Conservation (phyloP, 441 rosid species). For the Flueggea neowawraea region DNA sequence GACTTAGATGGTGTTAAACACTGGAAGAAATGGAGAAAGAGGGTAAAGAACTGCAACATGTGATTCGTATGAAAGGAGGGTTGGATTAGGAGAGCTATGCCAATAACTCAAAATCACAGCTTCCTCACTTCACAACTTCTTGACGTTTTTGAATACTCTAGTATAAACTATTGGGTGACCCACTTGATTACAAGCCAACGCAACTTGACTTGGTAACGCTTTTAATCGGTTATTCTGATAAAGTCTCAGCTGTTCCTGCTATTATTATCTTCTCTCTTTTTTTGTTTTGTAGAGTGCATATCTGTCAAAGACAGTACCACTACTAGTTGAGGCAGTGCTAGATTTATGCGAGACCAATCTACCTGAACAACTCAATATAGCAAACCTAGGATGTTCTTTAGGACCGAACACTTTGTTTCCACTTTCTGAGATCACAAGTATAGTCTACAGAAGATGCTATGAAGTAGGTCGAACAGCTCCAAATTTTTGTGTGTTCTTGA, state of each 20-base stretch:
- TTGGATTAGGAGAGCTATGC: conserved; percentile 25
- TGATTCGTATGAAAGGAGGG: conserved; percentile 26
- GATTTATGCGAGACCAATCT: conserved; percentile 21
- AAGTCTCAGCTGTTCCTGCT: too few relatives aligned
- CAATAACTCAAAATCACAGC: conserved; percentile 20
- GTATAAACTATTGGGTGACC: too few relatives aligned
- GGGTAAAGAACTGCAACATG: conserved; percentile 10
- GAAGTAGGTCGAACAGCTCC: conserved; percentile 20
- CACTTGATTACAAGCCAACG: neutral
- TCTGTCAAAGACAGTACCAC: conserved; percentile 21
- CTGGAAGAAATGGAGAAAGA: conserved; percentile 1
- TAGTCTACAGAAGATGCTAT: conserved; percentile 11
- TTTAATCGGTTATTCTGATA: too few relatives aligned
- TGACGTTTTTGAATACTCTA: neutral
- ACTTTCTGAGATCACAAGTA: conserved; percentile 14
- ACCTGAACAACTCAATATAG: conserved; percentile 17
- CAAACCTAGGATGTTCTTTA: conserved; percentile 47
- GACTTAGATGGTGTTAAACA: too few relatives aligned
- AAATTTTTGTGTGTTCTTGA: conserved; percentile 28
- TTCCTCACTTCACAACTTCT: neutral
- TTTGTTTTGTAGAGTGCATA: conserved; percentile 9
- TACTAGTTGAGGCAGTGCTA: conserved; percentile 17
- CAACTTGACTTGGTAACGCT: too few relatives aligned
- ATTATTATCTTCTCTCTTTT: too few relatives aligned
- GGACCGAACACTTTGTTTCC: conserved; percentile 35